Conservation (phyloP, 2,329 filamentous ascomycete genomes). For the Eutypa lata region DNA sequence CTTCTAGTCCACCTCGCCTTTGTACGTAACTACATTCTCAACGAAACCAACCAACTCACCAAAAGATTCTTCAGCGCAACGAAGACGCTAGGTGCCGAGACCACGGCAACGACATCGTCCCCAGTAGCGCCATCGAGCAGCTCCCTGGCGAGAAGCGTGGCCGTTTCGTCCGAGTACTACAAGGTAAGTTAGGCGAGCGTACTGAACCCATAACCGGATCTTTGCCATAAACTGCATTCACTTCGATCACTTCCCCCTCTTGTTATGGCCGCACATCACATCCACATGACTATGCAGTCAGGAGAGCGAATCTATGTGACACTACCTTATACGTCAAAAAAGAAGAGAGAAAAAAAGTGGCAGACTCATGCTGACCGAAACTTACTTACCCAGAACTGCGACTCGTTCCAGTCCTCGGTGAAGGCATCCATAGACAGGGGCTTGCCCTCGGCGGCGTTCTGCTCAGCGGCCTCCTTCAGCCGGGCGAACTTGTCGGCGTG, state of each 20-base stretch:
- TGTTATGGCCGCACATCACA: background rate
- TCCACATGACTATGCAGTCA: background rate
- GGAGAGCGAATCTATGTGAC: too few species aligned
- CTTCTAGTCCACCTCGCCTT: too few species aligned
- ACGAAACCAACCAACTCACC: too few species aligned
- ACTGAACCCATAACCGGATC: too few species aligned
- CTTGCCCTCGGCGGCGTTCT: constrained; percentile 23
- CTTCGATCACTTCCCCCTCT: background rate
- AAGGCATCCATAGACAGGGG: constrained; percentile 65
- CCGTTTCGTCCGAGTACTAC: constrained; percentile 72
- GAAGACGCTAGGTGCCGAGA: constrained; percentile 76
- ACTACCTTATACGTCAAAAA: too few species aligned
- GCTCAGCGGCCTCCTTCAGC: constrained; percentile 60
- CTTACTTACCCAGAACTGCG: constrained; percentile 72
- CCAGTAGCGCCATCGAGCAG: constrained; percentile 60
- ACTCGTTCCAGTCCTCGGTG: constrained; percentile 78
- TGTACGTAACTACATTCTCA: too few species aligned
- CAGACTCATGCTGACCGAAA: background rate
- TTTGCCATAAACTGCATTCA: background rate
- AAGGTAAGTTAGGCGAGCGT: background rate
- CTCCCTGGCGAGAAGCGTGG: constrained; percentile 58
- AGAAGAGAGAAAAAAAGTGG: background rate
- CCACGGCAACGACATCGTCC: constrained; percentile 61
- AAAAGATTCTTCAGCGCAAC: constrained; percentile 70
- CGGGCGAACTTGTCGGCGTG: constrained; percentile 65